phyloP scores from a whole-genome alignment of 2,329 filamentous ascomycete genomes.

The Magnaporthiopsis incrustans region DNA sequence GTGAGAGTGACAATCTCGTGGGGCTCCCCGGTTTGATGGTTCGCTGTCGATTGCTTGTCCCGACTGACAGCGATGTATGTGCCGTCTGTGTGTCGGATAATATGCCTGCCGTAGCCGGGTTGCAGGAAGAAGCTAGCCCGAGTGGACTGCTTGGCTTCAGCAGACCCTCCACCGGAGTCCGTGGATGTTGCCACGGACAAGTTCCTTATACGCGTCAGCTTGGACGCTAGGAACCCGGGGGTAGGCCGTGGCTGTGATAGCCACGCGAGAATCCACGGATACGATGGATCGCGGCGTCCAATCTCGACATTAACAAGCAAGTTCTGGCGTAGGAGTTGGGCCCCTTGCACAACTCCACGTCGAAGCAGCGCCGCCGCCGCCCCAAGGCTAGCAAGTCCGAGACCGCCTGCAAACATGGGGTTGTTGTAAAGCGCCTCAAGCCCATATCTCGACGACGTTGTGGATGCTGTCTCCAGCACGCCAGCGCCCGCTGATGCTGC shows the following conservation, averaged over 20 bases:
- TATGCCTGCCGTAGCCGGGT: slow-evolving; percentile 82
- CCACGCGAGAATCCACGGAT: slow-evolving; percentile 92
- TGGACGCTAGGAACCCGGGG: slow-evolving; percentile 49
- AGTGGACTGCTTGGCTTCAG: slow-evolving; percentile 41
- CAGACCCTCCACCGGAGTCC: slow-evolving; percentile 48
- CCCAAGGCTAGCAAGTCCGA: slow-evolving; percentile 84
- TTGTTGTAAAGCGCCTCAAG: slow-evolving; percentile 56
- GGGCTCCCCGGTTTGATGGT: slow-evolving; percentile 74
- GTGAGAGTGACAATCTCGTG: slow-evolving; percentile 93
- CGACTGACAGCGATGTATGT: slow-evolving; percentile 83
- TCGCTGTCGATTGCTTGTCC: slow-evolving; percentile 76
- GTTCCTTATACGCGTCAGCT: slow-evolving; percentile 52
- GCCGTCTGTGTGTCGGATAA: slow-evolving; percentile 70
- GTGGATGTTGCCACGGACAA: slow-evolving; percentile 47
- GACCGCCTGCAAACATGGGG: slow-evolving; percentile 61
- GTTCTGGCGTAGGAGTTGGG: slow-evolving; percentile 69
- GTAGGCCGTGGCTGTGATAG: slow-evolving; percentile 72
- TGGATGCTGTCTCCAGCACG: slow-evolving; percentile 9
- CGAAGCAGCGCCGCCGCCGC: slow-evolving; percentile 75
- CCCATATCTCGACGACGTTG: slow-evolving; percentile 25
- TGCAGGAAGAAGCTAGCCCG: slow-evolving; percentile 81
- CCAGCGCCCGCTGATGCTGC: slow-evolving; percentile 2
- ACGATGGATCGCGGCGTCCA: slow-evolving; percentile 85
- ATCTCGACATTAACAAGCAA: slow-evolving; percentile 95
- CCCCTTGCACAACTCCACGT: slow-evolving; percentile 63